Conservation (phyloP, 179 eudicot species). For the Silene noctiflora region DNA sequence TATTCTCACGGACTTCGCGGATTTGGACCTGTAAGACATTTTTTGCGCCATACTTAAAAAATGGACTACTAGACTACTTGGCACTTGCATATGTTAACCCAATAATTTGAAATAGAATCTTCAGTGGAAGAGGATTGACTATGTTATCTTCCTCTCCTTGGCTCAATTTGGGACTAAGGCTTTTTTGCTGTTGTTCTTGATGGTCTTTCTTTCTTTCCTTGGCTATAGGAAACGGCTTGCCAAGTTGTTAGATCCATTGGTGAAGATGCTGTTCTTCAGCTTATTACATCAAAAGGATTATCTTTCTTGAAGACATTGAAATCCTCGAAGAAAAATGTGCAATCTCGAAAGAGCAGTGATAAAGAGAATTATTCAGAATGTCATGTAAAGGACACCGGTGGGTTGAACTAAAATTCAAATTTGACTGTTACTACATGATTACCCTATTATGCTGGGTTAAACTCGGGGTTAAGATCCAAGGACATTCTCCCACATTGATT, state of each 20-base stretch:
- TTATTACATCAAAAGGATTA: slow-evolving; percentile 55
- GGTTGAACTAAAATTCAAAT: slow-evolving; percentile 11
- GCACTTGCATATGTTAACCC: not conserved
- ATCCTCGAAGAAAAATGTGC: slow-evolving; percentile 47
- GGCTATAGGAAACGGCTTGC: slow-evolving; percentile 73
- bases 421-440: not conserved
- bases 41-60: not conserved
- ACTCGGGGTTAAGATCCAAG: not conserved
- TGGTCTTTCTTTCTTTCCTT: not conserved
- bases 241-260: slow-evolving; percentile 63
- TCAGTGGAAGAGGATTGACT: slow-evolving; percentile 8
- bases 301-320: slow-evolving; percentile 53
- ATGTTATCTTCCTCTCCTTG: slow-evolving; percentile 2
- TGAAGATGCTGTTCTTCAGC: slow-evolving; percentile 54
- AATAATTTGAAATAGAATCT: not conserved
- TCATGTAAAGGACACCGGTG: slow-evolving; percentile 38
- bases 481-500: not conserved
- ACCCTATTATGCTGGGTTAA: not conserved
- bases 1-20: slow-evolving; percentile 82
- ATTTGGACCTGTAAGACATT: slow-evolving; percentile 65
- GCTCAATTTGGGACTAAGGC: slow-evolving; percentile 1
- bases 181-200: too few relatives aligned
- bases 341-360: slow-evolving; percentile 23
- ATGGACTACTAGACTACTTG: slow-evolving; percentile 11
- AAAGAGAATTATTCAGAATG: slow-evolving; percentile 51